Base-by-base conservation (phyloP, 192 early-diverging fungal species). In the Umbelopsis sp. region DNA sequence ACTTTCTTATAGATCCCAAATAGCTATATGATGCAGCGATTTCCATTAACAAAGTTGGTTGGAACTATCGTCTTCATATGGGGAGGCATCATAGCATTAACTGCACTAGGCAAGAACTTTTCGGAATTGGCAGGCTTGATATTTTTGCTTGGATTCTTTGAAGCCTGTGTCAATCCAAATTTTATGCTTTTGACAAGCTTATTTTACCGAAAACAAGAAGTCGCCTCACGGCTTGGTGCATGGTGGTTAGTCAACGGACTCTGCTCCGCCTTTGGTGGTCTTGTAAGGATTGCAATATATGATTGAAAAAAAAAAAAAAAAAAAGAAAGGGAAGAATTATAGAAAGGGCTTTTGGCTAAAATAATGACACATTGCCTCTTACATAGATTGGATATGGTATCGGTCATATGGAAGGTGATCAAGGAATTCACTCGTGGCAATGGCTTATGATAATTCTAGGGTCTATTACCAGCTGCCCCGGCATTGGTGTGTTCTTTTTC, bases 381-480 rank as follows among this genome's bases (percentile, higher is more conserved):
- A 49, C 16, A 17, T 49, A 49, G 47, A 45, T 77, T 2, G 66
- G 70, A 43, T 77, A 77, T 50, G 75, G 75, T 68, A 77, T 77
- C 71, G 75, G 75, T 14, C 70, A 77, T 62, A 77, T 77, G 75
- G 29, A 68, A 14, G 66, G 51, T 50, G 62, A 52, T 20, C 36
- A 26, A 12, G 70, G 70, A 17, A 49, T 56, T 65, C 47, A 29
- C 26, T 50, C 52, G 24, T 77, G 75, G 75, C 70, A 71, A 62
- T 77, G 75, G 75, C 67, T 77, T 45, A 77, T 77, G 75, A 72
- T 77, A 38, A 77, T 77, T 31, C 71, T 77, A 25, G 75, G 75
- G 22, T n/a, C 70, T 36, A 45, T 68, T n/a, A 77, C 75, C 22
- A 47, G 68, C 8, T 17, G 53, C 1, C 69, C 54, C 62, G 75